These are phyloP conservation scores for Colletotrichum tabaci DNA, from an alignment of 2,329 filamentous ascomycete species.

Conservation along the genomic window DNA sequence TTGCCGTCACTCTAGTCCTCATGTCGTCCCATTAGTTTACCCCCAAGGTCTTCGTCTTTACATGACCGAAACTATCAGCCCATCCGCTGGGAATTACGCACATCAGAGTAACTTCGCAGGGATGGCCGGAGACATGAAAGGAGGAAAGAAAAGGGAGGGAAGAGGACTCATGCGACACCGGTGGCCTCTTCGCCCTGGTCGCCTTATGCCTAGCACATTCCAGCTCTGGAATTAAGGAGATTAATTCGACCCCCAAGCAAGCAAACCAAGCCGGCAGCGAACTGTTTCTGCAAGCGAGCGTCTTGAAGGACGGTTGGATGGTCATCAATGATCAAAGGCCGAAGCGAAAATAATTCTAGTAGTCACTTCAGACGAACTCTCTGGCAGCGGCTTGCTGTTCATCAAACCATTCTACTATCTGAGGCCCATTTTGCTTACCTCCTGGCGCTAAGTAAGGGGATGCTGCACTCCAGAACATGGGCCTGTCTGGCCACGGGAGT, in stretches of 20 bases:
- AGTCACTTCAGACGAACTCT: slow-evolving; percentile 37
- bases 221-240: no score
- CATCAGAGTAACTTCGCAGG: neutral
- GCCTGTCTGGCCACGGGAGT: slow-evolving; percentile 14
- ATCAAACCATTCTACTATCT: slow-evolving; percentile 26
- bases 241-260: neutral
- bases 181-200: neutral
- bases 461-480: slow-evolving; percentile 5
- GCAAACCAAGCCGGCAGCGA: neutral
- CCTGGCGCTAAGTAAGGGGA: slow-evolving; percentile 22
- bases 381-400: slow-evolving; percentile 11
- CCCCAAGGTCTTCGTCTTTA: neutral
- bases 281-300: slow-evolving; percentile 14
- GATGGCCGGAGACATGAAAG: no score
- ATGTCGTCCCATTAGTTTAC: slow-evolving; percentile 16
- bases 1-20: slow-evolving; percentile 9
- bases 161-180: neutral
- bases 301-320: neutral
- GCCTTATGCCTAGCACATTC: neutral
- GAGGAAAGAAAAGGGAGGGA: neutral
- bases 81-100: neutral
- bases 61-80: neutral
- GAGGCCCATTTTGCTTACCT: slow-evolving; percentile 1
- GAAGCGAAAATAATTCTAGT: slow-evolving; percentile 25
- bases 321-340: slow-evolving; percentile 13